These are phyloP conservation scores for Lenwebbia sp. DNA, from an alignment of 345 rosid species.

Conservation along the genomic window DNA sequence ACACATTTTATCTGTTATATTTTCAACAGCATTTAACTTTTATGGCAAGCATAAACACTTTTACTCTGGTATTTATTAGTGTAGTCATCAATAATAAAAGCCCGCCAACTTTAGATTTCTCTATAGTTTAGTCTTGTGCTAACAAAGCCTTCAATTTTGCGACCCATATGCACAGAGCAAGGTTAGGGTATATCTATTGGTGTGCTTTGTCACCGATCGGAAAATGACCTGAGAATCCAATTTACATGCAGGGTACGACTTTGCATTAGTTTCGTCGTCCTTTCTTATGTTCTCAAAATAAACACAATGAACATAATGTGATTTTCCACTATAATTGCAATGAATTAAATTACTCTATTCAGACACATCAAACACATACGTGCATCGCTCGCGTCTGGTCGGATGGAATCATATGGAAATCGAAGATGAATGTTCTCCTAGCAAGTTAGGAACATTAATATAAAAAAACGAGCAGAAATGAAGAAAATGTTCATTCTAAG, in stretches of 20 bases:
- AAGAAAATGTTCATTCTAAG: background rate
- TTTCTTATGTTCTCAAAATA: background rate
- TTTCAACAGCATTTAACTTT: background rate
- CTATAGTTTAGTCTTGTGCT: background rate
- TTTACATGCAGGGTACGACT: background rate
- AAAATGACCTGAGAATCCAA: background rate
- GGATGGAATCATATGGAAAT: background rate
- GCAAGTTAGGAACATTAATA: accelerated
- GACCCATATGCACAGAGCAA: background rate
- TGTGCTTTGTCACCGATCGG: background rate
- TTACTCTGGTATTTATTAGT: background rate
- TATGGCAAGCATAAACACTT: background rate
- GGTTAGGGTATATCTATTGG: background rate
- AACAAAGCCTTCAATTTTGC: background rate
- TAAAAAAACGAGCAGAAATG: accelerated
- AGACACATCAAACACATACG: background rate
- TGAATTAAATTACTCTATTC: background rate
- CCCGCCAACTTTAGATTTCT: background rate
- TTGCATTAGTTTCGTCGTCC: background rate
- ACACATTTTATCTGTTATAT: background rate
- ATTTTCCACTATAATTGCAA: background rate
- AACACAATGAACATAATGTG: background rate
- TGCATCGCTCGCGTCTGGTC: accelerated
- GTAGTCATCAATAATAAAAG: background rate
- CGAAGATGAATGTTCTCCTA: background rate